These are phyloP conservation scores for Psophocarpus tetragonolobus DNA, from an alignment of 306 rosid species.

Conservation along the genomic window DNA sequence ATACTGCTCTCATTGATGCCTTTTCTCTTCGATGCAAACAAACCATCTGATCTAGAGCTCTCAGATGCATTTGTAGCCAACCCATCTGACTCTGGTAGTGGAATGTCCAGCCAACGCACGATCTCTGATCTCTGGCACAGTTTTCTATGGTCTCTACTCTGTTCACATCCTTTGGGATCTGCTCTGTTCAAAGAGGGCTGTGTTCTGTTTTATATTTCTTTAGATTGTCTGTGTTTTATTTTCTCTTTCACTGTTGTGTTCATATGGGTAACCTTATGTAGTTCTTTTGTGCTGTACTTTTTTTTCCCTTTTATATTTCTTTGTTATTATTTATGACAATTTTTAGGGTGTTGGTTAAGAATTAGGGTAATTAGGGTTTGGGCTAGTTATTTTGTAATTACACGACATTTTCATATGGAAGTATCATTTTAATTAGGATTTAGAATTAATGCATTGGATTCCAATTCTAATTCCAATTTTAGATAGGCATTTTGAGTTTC, in stretches of 20 bases:
- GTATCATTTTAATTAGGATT: conserved; percentile 15
- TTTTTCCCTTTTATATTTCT: not conserved
- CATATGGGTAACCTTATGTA: not conserved
- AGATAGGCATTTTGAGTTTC: not conserved
- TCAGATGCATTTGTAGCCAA: not conserved
- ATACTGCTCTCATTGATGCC: not conserved
- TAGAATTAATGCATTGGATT: not conserved
- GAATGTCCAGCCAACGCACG: not conserved
- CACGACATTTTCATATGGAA: not conserved
- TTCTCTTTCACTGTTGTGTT: not conserved
- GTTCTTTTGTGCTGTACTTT: not conserved
- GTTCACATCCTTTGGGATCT: not conserved
- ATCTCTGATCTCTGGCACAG: not conserved
- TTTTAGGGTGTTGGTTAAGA: not conserved
- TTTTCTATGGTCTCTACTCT: not conserved
- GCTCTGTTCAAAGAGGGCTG: not conserved
- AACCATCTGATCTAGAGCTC: not conserved
- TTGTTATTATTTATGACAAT: not conserved
- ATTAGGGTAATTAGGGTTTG: not conserved
- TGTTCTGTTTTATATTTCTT: not conserved
- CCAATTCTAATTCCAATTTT: not conserved
- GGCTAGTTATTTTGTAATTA: not conserved
- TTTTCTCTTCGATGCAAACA: not conserved
- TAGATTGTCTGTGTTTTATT: not conserved
- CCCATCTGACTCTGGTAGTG: not conserved